These are phyloP conservation scores for Penicillium crustosum DNA, from an alignment of 2,329 filamentous ascomycete genomes.

Conservation along the genomic window DNA sequence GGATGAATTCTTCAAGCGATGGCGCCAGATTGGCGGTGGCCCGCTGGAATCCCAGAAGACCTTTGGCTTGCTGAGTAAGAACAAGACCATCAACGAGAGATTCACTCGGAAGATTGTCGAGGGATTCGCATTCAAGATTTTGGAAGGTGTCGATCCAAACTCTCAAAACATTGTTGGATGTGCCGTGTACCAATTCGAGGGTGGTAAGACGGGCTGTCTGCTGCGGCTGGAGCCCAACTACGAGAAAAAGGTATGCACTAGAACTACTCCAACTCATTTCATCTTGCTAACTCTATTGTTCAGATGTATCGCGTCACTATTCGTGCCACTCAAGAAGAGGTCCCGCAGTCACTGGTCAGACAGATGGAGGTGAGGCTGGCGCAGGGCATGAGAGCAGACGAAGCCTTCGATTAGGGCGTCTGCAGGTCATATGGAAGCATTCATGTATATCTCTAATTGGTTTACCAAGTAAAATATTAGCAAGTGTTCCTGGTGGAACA, in stretches of 20 bases:
- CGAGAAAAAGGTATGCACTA: constrained; percentile 71
- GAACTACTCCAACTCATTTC: neutral
- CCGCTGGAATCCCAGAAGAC: constrained; percentile 86
- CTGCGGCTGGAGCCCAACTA: constrained; percentile 94
- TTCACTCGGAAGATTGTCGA: constrained; percentile 73
- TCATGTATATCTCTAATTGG: constrained; percentile 24
- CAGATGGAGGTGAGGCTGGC: constrained; percentile 83
- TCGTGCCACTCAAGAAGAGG: constrained; percentile 85
- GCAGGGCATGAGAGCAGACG: constrained; percentile 42
- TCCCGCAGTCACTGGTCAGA: constrained; percentile 76
- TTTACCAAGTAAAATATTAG: constrained; percentile 21
- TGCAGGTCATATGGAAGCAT: constrained; percentile 4
- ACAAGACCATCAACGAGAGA: constrained; percentile 65
- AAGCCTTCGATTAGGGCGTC: constrained; percentile 8
- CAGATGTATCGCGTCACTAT: constrained; percentile 96
- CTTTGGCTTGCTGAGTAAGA: constrained; percentile 66
- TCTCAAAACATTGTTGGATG: constrained; percentile 88
- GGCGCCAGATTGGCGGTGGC: constrained; percentile 94
- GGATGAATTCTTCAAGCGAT: constrained; percentile 98
- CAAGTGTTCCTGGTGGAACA: constrained; percentile 8
- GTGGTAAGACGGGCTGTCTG: constrained; percentile 91
- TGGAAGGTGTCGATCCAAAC: constrained; percentile 87
- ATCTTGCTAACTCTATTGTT: constrained; percentile 13
- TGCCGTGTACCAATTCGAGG: constrained; percentile 73
- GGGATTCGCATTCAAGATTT: constrained; percentile 85